Evolutionary conservation across 1,284 basidiomycete species (phyloP), one percentile per base, ranked within the genome.

Genomic region (Psilocybe mexicana): DNA sequence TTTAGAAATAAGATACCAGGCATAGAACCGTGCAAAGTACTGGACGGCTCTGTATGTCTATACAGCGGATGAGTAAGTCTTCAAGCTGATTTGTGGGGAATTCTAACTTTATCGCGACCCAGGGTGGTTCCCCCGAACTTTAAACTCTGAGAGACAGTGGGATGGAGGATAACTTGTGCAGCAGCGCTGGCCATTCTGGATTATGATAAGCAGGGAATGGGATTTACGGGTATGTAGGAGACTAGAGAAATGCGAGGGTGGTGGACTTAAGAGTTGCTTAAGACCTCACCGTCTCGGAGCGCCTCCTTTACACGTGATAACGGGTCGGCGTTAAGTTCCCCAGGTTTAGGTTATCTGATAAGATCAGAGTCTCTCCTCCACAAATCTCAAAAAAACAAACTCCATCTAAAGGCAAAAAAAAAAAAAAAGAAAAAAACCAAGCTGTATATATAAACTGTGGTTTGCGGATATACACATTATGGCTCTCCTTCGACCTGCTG

Each of bases 21-120:
- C 89, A 61, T 95, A 83, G 72, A 98, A 89, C 25, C 96, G 88
- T 48, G 96, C 82, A 63, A 94, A 87, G 76, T 96, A 98, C 77
- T 99, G 96, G 59, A 96, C 75, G 28, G 93, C 85, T 66, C 96
- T 89, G 76, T 98, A 96, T 40, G 88, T 79, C 94, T 96, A 58
- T 24, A 24, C 33, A 11, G 24, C 24, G 52, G 10, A 55, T 53
- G 45, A 33, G 51, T 46, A 4, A 33, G 43, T 58, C 14, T 30
- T 35, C 55, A 46, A 51, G 50, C 25, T 24, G n/a, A 46, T 24
- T 14, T 44, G 45, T 35, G 25, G 47, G 24, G 44, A 12, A 7
- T 14, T 36, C 74, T 63, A 63, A 86, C 91, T 86, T 97, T 98
- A 80, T 97, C 95, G 49, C 95, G 81, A 6, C 94, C 95, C 45